A percentile compares a stretch with the other conserved stretches of the same genome.
Evolutionary conservation across 192 early-diverging fungal genomes (phyloP).

Genomic region (Diversispora eburnea): DNA sequence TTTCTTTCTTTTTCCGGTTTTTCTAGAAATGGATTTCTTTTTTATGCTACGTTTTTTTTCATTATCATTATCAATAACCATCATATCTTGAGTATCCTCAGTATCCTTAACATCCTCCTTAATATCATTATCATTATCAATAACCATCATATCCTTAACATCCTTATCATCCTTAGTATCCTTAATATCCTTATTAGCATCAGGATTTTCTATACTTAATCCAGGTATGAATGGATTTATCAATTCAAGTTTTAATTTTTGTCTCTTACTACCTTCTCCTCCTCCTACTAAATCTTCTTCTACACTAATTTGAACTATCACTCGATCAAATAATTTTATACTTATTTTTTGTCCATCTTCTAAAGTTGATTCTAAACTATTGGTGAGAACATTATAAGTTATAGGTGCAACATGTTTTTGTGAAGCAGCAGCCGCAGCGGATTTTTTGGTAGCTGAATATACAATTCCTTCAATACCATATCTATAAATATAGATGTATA

Average conservation of each 20-base stretch:
- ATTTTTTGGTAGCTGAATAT: slow-evolving; percentile 51
- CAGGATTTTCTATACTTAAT: slow-evolving; percentile 36
- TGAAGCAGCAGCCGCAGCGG: slow-evolving; percentile 20
- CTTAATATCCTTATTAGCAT: too few relatives aligned
- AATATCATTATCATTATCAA: too few relatives aligned
- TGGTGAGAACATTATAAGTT: slow-evolving; percentile 44
- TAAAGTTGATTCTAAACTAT: slow-evolving; percentile 33
- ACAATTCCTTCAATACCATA: slow-evolving; percentile 94
- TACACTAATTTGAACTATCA: slow-evolving; percentile 70
- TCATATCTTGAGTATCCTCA: too few relatives aligned
- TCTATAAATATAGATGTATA: slow-evolving; percentile 9
- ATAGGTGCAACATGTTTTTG: too few relatives aligned
- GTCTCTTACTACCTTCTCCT: slow-evolving; percentile 54
- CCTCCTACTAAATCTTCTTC: slow-evolving; percentile 46
- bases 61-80: too few relatives aligned
- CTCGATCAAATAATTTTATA: slow-evolving; percentile 76
- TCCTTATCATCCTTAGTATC: too few relatives aligned
- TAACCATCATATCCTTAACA: too few relatives aligned
- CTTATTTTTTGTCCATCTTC: slow-evolving; percentile 39
- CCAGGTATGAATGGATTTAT: slow-evolving; percentile 52
- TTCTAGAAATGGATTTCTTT: too few relatives aligned
- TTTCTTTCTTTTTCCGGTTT: too few relatives aligned
- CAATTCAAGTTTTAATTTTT: slow-evolving; percentile 60
- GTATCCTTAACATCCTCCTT: too few relatives aligned
- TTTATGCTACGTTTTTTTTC: too few relatives aligned